Evolutionary conservation across 2,329 filamentous ascomycete species (phyloP).

Genomic region (Microdochium bolleyi): DNA sequence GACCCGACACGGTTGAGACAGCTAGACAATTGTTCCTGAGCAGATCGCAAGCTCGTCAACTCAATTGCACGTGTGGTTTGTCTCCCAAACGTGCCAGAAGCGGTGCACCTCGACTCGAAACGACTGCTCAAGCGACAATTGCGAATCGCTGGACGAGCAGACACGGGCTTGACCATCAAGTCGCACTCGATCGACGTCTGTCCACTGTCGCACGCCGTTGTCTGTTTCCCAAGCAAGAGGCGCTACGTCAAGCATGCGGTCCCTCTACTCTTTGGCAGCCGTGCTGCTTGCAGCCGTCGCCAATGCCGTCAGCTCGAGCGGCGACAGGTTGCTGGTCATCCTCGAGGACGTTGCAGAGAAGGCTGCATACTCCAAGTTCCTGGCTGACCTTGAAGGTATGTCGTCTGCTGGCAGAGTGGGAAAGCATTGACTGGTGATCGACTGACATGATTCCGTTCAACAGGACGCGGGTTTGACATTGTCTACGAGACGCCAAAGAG

Average conservation of each 20-base stretch:
- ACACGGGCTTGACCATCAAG: neutral
- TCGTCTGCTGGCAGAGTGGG: conserved; percentile 1
- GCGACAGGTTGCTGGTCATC: conserved; percentile 75
- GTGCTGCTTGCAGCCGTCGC: conserved; percentile 59
- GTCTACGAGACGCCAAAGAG: conserved; percentile 79
- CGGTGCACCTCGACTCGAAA: neutral
- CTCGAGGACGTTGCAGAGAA: conserved; percentile 78
- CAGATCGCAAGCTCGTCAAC: neutral
- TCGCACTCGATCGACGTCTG: neutral
- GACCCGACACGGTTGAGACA: neutral
- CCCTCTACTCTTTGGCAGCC: conserved; percentile 62
- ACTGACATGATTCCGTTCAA: conserved; percentile 1
- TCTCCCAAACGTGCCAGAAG: neutral
- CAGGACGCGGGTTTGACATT: conserved; percentile 77
- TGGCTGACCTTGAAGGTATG: conserved; percentile 62
- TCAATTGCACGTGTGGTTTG: neutral
- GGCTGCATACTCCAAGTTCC: conserved; percentile 74
- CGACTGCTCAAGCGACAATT: neutral
- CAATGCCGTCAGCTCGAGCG: conserved; percentile 70
- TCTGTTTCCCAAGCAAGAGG: neutral
- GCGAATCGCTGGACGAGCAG: neutral
- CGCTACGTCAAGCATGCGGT: conserved; percentile 54
- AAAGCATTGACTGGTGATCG: conserved; percentile 9
- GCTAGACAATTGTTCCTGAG: neutral
- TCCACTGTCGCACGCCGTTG: neutral